Percentiles rank a stretch among this genome's conserved stretches.
These are phyloP conservation scores for Clonostachys solani DNA, from an alignment of 2,329 filamentous ascomycete genomes.

Conservation along the genomic window DNA sequence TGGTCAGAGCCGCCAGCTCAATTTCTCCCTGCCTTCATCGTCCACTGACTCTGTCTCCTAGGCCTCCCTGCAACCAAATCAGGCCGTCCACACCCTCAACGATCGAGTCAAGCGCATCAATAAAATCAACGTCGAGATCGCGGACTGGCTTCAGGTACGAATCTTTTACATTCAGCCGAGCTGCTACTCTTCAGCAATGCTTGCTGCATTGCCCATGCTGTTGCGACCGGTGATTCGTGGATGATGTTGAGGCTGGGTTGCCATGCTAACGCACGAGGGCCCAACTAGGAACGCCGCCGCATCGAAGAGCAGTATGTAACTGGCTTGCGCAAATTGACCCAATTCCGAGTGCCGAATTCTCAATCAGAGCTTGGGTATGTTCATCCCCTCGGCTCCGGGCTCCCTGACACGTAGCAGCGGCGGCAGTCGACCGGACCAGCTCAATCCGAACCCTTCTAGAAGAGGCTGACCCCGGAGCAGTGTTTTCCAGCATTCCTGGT, in stretches of 20 bases:
- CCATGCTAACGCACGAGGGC: not conserved
- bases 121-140: constrained; percentile 84
- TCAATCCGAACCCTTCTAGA: not conserved
- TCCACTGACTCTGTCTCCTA: constrained; percentile 26
- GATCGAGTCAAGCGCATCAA: constrained; percentile 85
- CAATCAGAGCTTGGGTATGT: constrained; percentile 82
- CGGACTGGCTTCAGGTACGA: constrained; percentile 91
- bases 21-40: not conserved
- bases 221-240: not conserved
- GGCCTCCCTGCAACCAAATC: constrained; percentile 75
- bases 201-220: too few relatives aligned
- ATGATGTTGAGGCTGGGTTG: not conserved
- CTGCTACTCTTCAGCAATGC: not conserved
- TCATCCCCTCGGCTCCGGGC: not conserved
- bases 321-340: constrained; percentile 75
- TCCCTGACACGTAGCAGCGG: not conserved
- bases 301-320: constrained; percentile 88
- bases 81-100: constrained; percentile 77
- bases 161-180: not conserved
- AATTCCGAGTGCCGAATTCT: constrained; percentile 69
- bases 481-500: constrained; percentile 87
- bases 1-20: constrained; percentile 58
- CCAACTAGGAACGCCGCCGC: constrained; percentile 76
- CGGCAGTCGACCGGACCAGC: not conserved
- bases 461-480: constrained; percentile 40